Conservation (phyloP, 2,329 filamentous ascomycete species). For the Diplodia seriata region DNA sequence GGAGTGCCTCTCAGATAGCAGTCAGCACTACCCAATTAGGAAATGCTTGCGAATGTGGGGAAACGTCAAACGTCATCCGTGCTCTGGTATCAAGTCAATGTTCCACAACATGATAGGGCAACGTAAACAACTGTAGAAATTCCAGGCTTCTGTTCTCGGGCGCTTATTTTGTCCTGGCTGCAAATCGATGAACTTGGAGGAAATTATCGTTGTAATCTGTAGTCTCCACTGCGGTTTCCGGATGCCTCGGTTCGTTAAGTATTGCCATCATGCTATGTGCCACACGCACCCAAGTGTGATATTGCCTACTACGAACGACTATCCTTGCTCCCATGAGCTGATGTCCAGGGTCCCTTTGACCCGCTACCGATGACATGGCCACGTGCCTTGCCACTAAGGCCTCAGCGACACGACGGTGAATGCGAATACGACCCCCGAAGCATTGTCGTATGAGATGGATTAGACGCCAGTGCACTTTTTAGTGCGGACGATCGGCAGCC, state of each 20-base stretch:
- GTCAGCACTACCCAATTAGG: not conserved
- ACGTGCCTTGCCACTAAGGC: not conserved
- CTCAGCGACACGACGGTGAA: not conserved
- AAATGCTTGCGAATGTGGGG: slow-evolving; percentile 17
- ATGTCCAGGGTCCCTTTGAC: not conserved
- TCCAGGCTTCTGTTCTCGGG: not conserved
- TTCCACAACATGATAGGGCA: not conserved
- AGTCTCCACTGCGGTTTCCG: not conserved
- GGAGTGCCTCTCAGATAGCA: not conserved
- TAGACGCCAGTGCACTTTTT: not conserved
- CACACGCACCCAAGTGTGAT: not conserved
- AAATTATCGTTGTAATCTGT: not conserved
- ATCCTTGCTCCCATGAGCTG: not conserved
- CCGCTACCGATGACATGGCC: not conserved
- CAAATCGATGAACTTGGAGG: not conserved
- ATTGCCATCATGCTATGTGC: not conserved
- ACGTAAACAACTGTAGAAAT: not conserved
- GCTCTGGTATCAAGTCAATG: not conserved
- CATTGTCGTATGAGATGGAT: not conserved
- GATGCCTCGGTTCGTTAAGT: not conserved
- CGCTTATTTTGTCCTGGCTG: not conserved
- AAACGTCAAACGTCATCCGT: not conserved
- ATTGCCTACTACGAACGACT: not conserved
- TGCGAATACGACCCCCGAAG: not conserved
- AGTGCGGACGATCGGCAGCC: not conserved